Percentiles rank a stretch among this genome's conserved stretches.
Conservation (phyloP, 305 asterid species). For the Solanum hybrid region DNA sequence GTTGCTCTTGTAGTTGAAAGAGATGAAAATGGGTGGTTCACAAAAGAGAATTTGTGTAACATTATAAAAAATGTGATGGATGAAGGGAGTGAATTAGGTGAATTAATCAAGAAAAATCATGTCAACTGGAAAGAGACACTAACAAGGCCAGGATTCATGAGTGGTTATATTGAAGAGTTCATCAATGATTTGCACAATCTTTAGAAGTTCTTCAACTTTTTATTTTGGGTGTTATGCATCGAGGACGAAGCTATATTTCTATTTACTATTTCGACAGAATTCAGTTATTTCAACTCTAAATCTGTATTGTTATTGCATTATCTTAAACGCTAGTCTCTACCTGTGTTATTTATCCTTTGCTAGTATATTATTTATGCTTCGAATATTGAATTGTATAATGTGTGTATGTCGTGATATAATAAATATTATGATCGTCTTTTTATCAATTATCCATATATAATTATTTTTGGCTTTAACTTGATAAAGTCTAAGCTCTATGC, state of each 20-base stretch:
- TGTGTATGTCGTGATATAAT: background rate
- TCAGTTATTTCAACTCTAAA: background rate
- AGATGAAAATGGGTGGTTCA: constrained; percentile 51
- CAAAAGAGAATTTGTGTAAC: constrained; percentile 45
- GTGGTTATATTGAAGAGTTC: constrained; percentile 39
- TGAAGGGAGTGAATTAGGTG: constrained; percentile 32
- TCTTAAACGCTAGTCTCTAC: background rate
- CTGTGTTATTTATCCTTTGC: background rate
- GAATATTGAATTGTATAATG: background rate
- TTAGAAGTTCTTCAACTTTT: background rate
- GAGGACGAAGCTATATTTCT: background rate
- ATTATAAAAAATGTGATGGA: constrained; percentile 55
- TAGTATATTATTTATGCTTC: background rate
- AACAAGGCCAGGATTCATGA: constrained; percentile 23
- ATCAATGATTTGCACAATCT: constrained; percentile 34
- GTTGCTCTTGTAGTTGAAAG: constrained; percentile 74
- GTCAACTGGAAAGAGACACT: constrained; percentile 41
- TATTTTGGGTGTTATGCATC: background rate
- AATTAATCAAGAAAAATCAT: constrained; percentile 40
- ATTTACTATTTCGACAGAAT: background rate
- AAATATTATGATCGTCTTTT: background rate
- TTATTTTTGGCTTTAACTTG: background rate
- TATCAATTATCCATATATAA: background rate
- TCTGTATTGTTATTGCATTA: background rate
- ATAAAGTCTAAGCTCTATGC: background rate